Conservation (phyloP, 2,329 filamentous ascomycete genomes). For the Lasiodiplodia citricola region DNA sequence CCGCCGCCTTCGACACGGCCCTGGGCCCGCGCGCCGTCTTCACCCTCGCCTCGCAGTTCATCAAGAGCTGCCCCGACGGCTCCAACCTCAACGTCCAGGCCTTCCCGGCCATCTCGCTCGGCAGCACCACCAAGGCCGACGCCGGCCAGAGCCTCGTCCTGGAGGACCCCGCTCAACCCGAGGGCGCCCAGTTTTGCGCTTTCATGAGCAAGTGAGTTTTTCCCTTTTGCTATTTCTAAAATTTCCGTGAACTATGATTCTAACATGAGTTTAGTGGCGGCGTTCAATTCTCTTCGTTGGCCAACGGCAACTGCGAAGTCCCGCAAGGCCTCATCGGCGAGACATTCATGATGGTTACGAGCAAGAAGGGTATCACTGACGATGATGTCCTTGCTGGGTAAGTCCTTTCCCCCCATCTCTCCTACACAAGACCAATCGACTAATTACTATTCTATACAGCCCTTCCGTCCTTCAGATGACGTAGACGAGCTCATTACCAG, state of each 20-base stretch:
- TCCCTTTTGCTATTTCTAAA: constrained; percentile 34
- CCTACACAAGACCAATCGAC: background rate
- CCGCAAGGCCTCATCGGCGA: constrained; percentile 68
- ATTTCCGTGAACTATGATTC: constrained; percentile 6
- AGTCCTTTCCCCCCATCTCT: constrained; percentile 23
- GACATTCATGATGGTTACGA: constrained; percentile 71
- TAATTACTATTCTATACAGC: background rate
- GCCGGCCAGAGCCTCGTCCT: constrained; percentile 46
- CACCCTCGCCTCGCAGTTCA: constrained; percentile 75
- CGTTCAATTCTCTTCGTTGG: constrained; percentile 61
- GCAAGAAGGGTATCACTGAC: constrained; percentile 41
- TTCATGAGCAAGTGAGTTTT: constrained; percentile 65
- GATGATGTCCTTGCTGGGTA: constrained; percentile 66
- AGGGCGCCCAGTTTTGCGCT: constrained; percentile 64
- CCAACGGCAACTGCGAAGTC: constrained; percentile 62
- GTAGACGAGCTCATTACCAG: background rate
- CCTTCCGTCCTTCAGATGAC: constrained; percentile 22
- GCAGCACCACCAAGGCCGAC: constrained; percentile 32
- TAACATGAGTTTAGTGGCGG: constrained; percentile 38
- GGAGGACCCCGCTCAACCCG: constrained; percentile 42
- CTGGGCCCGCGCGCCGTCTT: constrained; percentile 73
- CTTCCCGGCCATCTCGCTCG: constrained; percentile 62
- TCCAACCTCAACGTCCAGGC: constrained; percentile 67
- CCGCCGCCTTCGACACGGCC: constrained; percentile 72
- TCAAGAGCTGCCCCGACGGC: constrained; percentile 69